Base-by-base conservation (phyloP, 345 rosid genomes). In the Acer campestre region DNA sequence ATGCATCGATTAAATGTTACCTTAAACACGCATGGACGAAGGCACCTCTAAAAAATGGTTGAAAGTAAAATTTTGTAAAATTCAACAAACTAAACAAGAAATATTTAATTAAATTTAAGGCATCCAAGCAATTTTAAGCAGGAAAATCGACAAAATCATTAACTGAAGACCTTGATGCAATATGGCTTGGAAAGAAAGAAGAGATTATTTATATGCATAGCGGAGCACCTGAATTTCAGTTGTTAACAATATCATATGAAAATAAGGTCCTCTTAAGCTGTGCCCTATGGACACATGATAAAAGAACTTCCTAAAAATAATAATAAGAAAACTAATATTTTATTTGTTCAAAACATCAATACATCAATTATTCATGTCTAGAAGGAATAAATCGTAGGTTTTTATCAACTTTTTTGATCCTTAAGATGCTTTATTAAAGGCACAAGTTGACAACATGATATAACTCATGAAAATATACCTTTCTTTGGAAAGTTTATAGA, bases 401-500 rank as follows among this genome's bases (percentile, higher is more conserved):
- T 16, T 56, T n/a, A 6, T 56, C 7, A 12, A 56, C 2, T 18
- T 56, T n/a, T 56, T 56, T 56, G 0, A 56, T 56, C 61, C 3
- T 56, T 56, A 18, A 56, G 6, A 56, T 56, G 61, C 9, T 9
- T 56, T 17, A 18, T 1, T 16, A 56, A 56, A 9, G 61, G 61
- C 61, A 56, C 18, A 18, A 3, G 22, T 18, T 56, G 18, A n/a
- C 61, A 56, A 56, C 61, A 17, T 16, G 6, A n/a, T 0, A 56
- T 56, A 3, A 56, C 61, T 56, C 25, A 58, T 18, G 25, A 58
- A n/a, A n/a, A 27, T 71, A 59, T 86, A 96, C 99, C 99, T 96
- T 84, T 96, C 98, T 87, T 96, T 96, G 27, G 99, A 87, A 68
- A 92, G 98, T 84, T 88, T 91, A 83, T 88, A 89, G 78, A 89